Evolutionary conservation across 306 rosid species (phyloP).

Genomic region (Trifolium fragiferum): DNA sequence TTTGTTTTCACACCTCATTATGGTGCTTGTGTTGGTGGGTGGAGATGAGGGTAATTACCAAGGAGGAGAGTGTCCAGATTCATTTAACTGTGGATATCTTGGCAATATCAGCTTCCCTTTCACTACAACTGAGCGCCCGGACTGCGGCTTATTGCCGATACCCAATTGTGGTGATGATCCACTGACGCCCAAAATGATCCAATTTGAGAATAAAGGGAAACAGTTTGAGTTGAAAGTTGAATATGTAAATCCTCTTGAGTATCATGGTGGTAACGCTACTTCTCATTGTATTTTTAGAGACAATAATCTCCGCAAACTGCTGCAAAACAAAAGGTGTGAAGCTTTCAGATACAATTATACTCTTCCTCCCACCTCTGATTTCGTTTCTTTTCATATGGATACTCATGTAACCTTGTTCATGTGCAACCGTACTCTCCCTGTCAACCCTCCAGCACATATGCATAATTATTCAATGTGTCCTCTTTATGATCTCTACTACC

Average conservation of each 20-base stretch:
- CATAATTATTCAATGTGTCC: not conserved
- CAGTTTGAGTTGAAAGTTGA: not conserved
- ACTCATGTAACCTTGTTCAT: not conserved
- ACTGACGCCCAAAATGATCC: not conserved
- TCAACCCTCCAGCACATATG: not conserved
- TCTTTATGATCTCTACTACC: slow-evolving; percentile 30
- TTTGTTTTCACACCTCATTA: slow-evolving; percentile 24
- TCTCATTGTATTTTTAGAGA: slow-evolving; percentile 23
- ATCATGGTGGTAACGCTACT: too few relatives aligned
- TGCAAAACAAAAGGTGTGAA: slow-evolving; percentile 36
- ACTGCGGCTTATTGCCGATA: slow-evolving; percentile 51
- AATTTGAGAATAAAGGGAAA: slow-evolving; percentile 31
- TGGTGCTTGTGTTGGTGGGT: slow-evolving; percentile 22
- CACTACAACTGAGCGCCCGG: not conserved
- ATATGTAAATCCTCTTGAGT: not conserved
- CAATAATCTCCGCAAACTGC: not conserved
- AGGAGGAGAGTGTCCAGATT: slow-evolving; percentile 4
- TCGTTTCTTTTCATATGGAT: not conserved
- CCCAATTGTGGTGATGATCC: slow-evolving; percentile 5
- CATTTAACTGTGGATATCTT: slow-evolving; percentile 46
- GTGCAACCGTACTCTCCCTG: slow-evolving; percentile 41
- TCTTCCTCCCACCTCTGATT: slow-evolving; percentile 12
- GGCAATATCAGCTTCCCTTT: slow-evolving; percentile 45
- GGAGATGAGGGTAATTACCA: not conserved
- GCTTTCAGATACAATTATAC: slow-evolving; percentile 35